A percentile compares a stretch with the other conserved stretches of the same genome.
Evolutionary conservation across 345 rosid species (phyloP).

Genomic region (Physaria fendleri): DNA sequence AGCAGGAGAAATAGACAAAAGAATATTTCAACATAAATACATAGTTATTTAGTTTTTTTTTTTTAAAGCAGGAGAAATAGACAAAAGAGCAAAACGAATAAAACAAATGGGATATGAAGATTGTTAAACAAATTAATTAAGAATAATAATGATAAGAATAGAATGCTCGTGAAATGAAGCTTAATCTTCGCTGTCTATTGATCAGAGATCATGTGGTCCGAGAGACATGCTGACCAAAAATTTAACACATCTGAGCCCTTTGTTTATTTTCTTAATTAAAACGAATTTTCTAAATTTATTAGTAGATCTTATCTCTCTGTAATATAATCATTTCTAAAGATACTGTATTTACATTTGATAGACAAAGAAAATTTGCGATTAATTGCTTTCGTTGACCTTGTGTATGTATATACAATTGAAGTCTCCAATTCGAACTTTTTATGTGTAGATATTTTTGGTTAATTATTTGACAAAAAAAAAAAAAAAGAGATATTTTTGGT

Average conservation of each 20-base stretch:
- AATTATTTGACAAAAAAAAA: too few relatives aligned
- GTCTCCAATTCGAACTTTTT: slow-evolving; percentile 8
- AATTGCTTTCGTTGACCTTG: slow-evolving; percentile 22
- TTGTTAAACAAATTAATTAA: not conserved
- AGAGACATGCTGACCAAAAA: slow-evolving; percentile 32
- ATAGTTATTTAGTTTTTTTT: too few relatives aligned
- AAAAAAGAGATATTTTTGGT: too few relatives aligned
- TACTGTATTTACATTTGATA: not conserved
- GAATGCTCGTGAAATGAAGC: slow-evolving; percentile 27
- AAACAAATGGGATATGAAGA: slow-evolving; percentile 10
- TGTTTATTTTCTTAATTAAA: too few relatives aligned
- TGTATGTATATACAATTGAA: not conserved
- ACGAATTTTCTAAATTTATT: too few relatives aligned
- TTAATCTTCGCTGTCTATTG: slow-evolving; percentile 32
- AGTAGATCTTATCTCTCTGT: slow-evolving; percentile 18
- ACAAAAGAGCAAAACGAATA: slow-evolving; percentile 19
- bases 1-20: not conserved
- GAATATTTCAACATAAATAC: too few relatives aligned
- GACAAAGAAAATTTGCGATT: not conserved
- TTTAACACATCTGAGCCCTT: slow-evolving; percentile 27
- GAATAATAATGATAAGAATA: not conserved
- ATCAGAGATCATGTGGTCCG: slow-evolving; percentile 32
- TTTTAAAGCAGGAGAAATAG: not conserved
- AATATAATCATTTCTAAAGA: not conserved
- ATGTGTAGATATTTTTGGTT: slow-evolving; percentile 9